Evolutionary conservation across 768 basidiomycete genomes (phyloP), one percentile per base, ranked within the genome.

Genomic region (Saitozyma sp.): DNA sequence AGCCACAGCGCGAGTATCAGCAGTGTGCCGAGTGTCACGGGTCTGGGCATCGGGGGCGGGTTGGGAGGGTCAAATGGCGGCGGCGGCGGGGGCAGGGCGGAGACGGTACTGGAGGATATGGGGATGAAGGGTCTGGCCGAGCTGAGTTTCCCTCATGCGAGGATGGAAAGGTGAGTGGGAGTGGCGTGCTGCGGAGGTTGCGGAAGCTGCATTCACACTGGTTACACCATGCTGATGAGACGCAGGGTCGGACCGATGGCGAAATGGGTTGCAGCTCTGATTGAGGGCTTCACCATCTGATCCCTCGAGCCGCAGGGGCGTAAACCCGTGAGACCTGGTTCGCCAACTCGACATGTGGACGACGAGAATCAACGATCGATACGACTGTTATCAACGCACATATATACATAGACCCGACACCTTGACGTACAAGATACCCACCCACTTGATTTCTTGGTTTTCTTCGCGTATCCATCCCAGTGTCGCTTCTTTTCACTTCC

Each of bases 91-190:
- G 53, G 38, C 16, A 46, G 45, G 45, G 45, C 13, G 13, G 45
- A 70, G 45, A 50, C 60, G 20, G 58, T 76, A 0, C 54, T 77
- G 50, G 73, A 75, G 14, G 76, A 77, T 48, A 9, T 75, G 61
- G 74, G 76, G 9, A 71, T 77, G 74, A 69, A 57, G 39, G 73
- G 74, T 3, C 48, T 77, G 54, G 60, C 49, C 5, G 74, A 75
- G n/a, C 48, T 73, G 60, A 54, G 48, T 37, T 77, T 77, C 57
- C 51, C 63, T 8, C 59, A 38, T 3, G 64, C 65, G 16, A 71
- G 70, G 52, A 48, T 61, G 38, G 76, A 77, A 19, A 39, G 66
- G 76, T 77, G 59, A 59, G 76, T 73, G 38, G 38, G 59, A 59
- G 76, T 73, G 38, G 38, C 6, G 38, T 14, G 17, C 16, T 43